Conservation (phyloP, 176 grass and related monocot species). For the Aegilops tauschii region DNA sequence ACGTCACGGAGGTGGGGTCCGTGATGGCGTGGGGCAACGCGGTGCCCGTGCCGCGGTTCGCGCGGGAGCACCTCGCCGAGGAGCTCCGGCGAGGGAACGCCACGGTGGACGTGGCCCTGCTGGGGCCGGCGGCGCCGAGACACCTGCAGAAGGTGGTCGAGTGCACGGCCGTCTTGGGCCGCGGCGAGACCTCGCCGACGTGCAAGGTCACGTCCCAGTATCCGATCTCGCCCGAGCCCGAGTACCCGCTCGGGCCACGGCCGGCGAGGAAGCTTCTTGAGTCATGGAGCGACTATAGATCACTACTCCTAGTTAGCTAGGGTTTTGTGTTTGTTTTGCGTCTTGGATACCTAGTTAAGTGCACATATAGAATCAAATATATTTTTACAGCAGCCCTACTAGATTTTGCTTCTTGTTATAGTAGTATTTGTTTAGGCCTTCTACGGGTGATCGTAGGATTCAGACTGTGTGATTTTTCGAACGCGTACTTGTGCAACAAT, state of each 20-base stretch:
- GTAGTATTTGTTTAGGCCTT: too few relatives aligned
- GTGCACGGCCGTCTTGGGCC: conserved; percentile 8
- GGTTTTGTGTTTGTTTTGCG: neutral
- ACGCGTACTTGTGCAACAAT: too few relatives aligned
- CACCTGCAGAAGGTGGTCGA: neutral
- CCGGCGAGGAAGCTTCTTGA: neutral
- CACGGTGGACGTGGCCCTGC: conserved; percentile 3
- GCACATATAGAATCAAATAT: neutral
- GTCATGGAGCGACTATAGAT: neutral
- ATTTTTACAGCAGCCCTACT: too few relatives aligned
- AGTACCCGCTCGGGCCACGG: neutral
- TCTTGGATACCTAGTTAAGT: neutral
- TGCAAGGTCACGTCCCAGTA: neutral
- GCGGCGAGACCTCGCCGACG: conserved; percentile 10
- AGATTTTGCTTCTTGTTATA: too few relatives aligned
- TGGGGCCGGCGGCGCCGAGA: neutral
- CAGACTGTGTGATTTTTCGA: too few relatives aligned
- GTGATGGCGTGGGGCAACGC: conserved; percentile 49
- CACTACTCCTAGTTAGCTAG: neutral
- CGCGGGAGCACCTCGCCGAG: conserved; percentile 4
- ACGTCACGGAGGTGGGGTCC: neutral
- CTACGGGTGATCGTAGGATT: too few relatives aligned
- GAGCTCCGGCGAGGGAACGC: conserved; percentile 27
- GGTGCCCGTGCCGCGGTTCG: conserved; percentile 20
- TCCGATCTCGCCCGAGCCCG: neutral